Evolutionary conservation across 2,329 filamentous ascomycete species (phyloP), one percentile per base, ranked within the genome.

Genomic region (Cadophora sp.): DNA sequence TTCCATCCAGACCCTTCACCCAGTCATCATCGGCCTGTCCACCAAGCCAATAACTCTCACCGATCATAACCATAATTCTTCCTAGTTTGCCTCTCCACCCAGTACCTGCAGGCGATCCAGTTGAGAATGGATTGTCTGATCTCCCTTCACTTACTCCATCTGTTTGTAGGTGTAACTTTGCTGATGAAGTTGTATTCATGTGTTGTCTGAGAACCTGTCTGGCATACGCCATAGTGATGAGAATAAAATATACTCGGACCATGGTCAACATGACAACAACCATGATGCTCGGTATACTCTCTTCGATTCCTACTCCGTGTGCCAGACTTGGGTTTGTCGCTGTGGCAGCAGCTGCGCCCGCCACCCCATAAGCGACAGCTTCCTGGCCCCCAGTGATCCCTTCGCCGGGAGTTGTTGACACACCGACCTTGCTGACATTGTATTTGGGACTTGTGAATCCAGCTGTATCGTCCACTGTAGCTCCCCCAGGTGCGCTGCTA

Each of bases 161-260:
- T n/a, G 70, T 76, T 45, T 77, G 75, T 1, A 77, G 55, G 39
- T 77, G 75, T 20, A 76, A 55, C 53, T 76, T 76, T 27, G 67
- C 53, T 7, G 73, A 71, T 14, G 71, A 73, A n/a, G 81, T 81
- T 18, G 82, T 78, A 70, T 87, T 84, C 59, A 91, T 84, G 77
- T 92, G 88, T 72, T 89, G 89, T 67, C 91, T 86, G 59, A 97
- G 81, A 16, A 92, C 90, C 76, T 90, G 87, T 70, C 93, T 87
- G 3, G 94, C 93, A 78, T 92, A 96, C 7, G 92, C 89, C 80
- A 97, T 89, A 78, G 97, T 88, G 63, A 97, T 85, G 45, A 97
- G 82, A 72, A 91, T 88, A 74, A 97, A 94, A 81, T 97, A 97
- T 36, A 94, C 79, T 36, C 94, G 86, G 48, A 97, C 83, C 14